Evolutionary conservation across 352 stramenopile genomes (phyloP), one percentile per base, ranked within the genome.

Genomic region (Ophiocytium majus): DNA sequence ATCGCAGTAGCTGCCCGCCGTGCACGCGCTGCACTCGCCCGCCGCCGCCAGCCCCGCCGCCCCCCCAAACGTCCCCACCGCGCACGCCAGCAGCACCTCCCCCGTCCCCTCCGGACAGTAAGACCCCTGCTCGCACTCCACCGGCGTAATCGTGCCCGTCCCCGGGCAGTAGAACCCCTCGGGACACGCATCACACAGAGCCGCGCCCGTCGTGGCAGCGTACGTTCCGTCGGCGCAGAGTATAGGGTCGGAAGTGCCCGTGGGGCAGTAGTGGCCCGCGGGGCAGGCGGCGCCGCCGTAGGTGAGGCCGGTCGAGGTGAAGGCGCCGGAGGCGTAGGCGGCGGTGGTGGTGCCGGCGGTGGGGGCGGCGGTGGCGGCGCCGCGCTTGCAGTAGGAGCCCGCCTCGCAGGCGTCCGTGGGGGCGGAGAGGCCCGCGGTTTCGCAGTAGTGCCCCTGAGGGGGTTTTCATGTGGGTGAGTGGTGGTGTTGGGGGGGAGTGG

Each of bases 131-230:
- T 80, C n/a, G 32, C 76, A 76, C 28, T 10, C 86, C 75, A 88
- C 84, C 31, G 84, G 33, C 35, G 64, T 19, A 33, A 79, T 80
- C 17, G 75, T 49, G 33, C 91, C 90, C 5, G 74, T 86, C 0
- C 83, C 83, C 0, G 91, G 85, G 80, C 95, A 97, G 43, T 93
- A 95, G 74, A 91, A 96, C 0, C 91, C 10, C 57, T 50, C 0
- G 90, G 90, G 50, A 81, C 88, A 91, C n/a, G 76, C 17, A 17
- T 87, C 49, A 80, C 88, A 91, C 63, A 86, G 36, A 0, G 50
- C 64, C 10, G 82, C 76, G 28, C 86, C 88, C 0, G 79, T 90
- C 14, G 10, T 35, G 35, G 85, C 88, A 31, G 63, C 57, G 50
- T 79, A 89, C 0, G 80, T 86, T 9, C 86, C 86, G 32, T 43